These are phyloP conservation scores for Dioszegia crocea DNA, from an alignment of 768 basidiomycete genomes.

Conservation along the genomic window DNA sequence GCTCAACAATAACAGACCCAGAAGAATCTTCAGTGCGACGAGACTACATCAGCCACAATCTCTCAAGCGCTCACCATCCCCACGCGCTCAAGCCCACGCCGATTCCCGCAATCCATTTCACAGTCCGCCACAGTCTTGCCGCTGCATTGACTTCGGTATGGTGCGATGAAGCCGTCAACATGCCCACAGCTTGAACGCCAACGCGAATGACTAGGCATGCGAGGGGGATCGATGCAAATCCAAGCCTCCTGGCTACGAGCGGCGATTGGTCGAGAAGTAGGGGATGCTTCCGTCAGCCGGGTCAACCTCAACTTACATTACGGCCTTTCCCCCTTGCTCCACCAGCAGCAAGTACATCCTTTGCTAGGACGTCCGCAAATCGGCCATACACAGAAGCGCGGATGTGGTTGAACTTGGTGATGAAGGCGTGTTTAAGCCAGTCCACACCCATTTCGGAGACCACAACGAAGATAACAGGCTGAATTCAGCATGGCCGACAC, in stretches of 20 bases:
- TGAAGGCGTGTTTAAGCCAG: conserved; percentile 99
- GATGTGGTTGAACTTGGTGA: conserved; percentile 99
- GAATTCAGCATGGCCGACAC: background rate
- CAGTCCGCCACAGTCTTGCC: conserved; percentile 53
- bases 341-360: conserved; percentile 68
- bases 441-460: conserved; percentile 90
- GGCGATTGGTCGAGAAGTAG: conserved; percentile 90
- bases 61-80: conserved; percentile 64
- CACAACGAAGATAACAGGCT: conserved; percentile 91
- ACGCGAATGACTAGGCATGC: conserved; percentile 64
- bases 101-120: conserved; percentile 49
- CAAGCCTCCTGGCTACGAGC: conserved; percentile 83
- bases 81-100: conserved; percentile 54
- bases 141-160: conserved; percentile 11
- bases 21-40: conserved; percentile 83
- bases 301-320: conserved; percentile 54
- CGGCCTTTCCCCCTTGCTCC: conserved; percentile 45
- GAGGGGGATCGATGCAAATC: conserved; percentile 87
- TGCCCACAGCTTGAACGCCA: conserved; percentile 51
- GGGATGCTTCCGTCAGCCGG: conserved; percentile 58
- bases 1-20: conserved; percentile 79
- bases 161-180: conserved; percentile 41
- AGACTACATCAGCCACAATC: conserved; percentile 53
- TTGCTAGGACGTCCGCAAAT: conserved; percentile 90
- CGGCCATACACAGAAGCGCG: conserved; percentile 90